Conservation (phyloP, 805 yeast species). For the Zygoascus tannicola region DNA sequence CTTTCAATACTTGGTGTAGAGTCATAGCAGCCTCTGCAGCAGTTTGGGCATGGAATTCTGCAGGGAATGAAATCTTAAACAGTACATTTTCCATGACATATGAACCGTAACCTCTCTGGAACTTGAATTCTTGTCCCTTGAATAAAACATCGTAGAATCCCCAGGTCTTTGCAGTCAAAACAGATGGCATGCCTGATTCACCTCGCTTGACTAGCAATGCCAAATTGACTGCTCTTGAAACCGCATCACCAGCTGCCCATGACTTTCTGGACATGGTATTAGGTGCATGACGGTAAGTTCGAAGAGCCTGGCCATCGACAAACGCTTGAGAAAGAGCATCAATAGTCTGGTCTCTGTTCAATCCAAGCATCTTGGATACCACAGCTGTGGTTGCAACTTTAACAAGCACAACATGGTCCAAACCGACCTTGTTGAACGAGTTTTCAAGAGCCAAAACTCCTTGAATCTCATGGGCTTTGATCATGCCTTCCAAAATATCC, state of each 20-base stretch:
- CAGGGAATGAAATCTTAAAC: constrained; percentile 55
- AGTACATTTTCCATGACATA: constrained; percentile 57
- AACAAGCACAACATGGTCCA: constrained; percentile 51
- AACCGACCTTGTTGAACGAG: constrained; percentile 50
- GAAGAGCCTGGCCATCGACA: constrained; percentile 49
- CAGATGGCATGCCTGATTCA: constrained; percentile 49
- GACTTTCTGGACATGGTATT: constrained; percentile 55
- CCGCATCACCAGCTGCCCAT: constrained; percentile 63
- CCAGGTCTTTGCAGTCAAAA: constrained; percentile 49
- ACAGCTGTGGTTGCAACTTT: constrained; percentile 56
- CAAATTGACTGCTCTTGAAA: constrained; percentile 48
- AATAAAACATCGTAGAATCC: constrained; percentile 56
- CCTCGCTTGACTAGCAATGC: constrained; percentile 45
- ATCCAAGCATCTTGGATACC: constrained; percentile 45
- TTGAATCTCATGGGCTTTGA: constrained; percentile 56
- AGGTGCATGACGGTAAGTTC: constrained; percentile 58
- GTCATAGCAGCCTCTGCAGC: constrained; percentile 52
- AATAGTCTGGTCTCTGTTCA: constrained; percentile 41
- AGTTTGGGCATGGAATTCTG: constrained; percentile 59
- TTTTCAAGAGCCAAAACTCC: constrained; percentile 51
- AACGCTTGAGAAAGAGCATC: constrained; percentile 52
- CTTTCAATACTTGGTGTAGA: constrained; percentile 31
- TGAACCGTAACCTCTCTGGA: constrained; percentile 46
- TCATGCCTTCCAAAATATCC: constrained; percentile 48
- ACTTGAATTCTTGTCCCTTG: constrained; percentile 42